These are phyloP conservation scores for Tricladium varicosporioides DNA, from an alignment of 2,329 filamentous ascomycete genomes.

Conservation along the genomic window DNA sequence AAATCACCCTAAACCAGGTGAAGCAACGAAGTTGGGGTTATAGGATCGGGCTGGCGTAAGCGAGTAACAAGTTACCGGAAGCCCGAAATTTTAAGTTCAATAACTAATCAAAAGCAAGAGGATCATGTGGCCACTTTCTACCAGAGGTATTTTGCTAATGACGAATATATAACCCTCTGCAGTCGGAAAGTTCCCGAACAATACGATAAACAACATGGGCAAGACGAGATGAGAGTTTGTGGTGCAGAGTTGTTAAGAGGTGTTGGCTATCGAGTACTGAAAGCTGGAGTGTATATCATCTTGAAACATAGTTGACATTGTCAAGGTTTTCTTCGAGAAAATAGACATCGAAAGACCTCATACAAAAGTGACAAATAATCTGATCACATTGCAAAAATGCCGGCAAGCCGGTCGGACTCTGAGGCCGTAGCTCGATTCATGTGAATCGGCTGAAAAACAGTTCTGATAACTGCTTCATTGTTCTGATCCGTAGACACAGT, in stretches of 20 bases:
- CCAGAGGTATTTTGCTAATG: not conserved
- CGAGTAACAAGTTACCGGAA: constrained; percentile 19
- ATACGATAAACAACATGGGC: constrained; percentile 23
- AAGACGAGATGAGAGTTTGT: constrained; percentile 21
- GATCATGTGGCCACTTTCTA: constrained; percentile 7
- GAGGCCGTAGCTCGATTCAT: constrained; percentile 65
- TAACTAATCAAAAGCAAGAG: constrained; percentile 21
- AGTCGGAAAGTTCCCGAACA: constrained; percentile 25
- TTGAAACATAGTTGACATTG: not conserved
- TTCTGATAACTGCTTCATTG: constrained; percentile 44
- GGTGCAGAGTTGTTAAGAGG: too few species aligned
- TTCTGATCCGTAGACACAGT: constrained; percentile 32
- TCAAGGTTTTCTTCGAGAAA: too few species aligned
- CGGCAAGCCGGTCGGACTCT: constrained; percentile 74
- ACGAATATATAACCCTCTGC: constrained; percentile 10
- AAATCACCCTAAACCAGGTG: constrained; percentile 22
- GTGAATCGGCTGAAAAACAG: constrained; percentile 45
- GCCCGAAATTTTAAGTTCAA: constrained; percentile 17
- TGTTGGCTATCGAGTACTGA: not conserved
- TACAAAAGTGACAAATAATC: constrained; percentile 1
- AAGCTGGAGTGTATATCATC: not conserved
- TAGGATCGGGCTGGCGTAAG: constrained; percentile 12
- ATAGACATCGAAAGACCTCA: too few species aligned
- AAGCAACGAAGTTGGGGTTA: constrained; percentile 18
- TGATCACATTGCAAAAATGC: constrained; percentile 43